Evolutionary conservation across 305 asterid species (phyloP).

Genomic region (Fraxinus albicans): DNA sequence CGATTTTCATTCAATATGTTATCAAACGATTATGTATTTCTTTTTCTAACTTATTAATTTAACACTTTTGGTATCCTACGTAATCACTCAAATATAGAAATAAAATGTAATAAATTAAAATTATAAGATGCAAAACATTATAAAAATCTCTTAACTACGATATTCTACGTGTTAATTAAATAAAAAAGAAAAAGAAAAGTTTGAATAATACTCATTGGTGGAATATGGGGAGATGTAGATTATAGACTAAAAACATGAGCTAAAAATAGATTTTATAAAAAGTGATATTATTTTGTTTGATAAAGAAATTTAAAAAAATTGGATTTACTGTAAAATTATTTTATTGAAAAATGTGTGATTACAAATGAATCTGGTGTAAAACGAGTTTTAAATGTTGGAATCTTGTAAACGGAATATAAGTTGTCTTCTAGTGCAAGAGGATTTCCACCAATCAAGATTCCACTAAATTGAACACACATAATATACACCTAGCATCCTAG

Average conservation of each 20-base stretch:
- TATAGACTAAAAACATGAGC: too few species aligned
- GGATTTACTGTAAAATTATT: neutral
- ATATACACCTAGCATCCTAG: neutral
- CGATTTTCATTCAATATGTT: too few species aligned
- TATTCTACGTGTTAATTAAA: too few species aligned
- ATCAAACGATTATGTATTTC: too few species aligned
- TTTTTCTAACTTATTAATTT: too few species aligned
- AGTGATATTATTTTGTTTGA: too few species aligned
- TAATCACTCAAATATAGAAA: neutral
- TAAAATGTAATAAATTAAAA: too few species aligned
- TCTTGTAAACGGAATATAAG: neutral
- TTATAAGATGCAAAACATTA: too few species aligned
- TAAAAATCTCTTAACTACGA: too few species aligned
- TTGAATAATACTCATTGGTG: neutral
- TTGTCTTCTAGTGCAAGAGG: slow-evolving; percentile 46
- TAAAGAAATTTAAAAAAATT: too few species aligned
- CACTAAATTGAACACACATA: slow-evolving; percentile 15
- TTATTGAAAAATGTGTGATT: neutral
- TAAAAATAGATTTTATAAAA: neutral
- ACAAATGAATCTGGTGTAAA: neutral
- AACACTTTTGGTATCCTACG: too few species aligned
- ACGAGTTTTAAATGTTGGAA: neutral
- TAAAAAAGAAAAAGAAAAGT: neutral
- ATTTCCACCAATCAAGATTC: slow-evolving; percentile 52
- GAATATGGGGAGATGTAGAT: too few species aligned